Base-by-base conservation (phyloP, 352 stramenopile species). In the Chrysophaeum taylorii region DNA sequence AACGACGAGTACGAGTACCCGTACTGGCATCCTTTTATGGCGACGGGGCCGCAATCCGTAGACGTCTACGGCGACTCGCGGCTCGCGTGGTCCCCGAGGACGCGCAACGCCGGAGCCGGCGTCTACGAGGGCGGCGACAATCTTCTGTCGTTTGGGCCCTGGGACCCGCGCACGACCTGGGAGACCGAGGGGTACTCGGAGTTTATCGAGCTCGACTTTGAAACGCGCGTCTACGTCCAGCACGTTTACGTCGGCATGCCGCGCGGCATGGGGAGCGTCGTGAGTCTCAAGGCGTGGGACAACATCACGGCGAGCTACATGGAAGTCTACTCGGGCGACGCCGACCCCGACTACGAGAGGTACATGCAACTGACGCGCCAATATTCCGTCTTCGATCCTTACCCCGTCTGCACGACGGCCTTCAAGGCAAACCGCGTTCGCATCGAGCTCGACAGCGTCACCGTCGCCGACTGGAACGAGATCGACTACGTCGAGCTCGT, bases 381-480 rank as follows among this genome's bases (percentile, higher is more conserved):
- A 41, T 67, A 67, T 41, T 23, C 43, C 60, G 25, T 23, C 29
- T 67, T 67, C 60, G 29, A 53, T 62, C 60, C 60, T 43, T 67
- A 67, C 60, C 60, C 60, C 29, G 23, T 67, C 23, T 67, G 60
- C 60, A 14, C 14, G 12, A 29, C 60, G 37, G 23, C 25, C 60
- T 67, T 67, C 60, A 67, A 67, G n/a, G 53, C 60, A 21, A 41
- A 67, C 0, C 43, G 43, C 29, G 53, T 67, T 23, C 43, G 53
- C 37, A 38, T 67, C 29, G 53, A 67, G 60, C 25, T 67, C 23
- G 60, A 67, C 29, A 67, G 37, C 14, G 27, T 43, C 60, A 45
- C 60, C 60, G 35, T 67, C 60, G 35, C 29, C 21, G 60, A 67
- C 60, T 67, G 60, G 60, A 67, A 67, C 60, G 60, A 67, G 60